Base-by-base conservation (phyloP, 208 protist genomes). In the Trypanosoma cruzi region DNA sequence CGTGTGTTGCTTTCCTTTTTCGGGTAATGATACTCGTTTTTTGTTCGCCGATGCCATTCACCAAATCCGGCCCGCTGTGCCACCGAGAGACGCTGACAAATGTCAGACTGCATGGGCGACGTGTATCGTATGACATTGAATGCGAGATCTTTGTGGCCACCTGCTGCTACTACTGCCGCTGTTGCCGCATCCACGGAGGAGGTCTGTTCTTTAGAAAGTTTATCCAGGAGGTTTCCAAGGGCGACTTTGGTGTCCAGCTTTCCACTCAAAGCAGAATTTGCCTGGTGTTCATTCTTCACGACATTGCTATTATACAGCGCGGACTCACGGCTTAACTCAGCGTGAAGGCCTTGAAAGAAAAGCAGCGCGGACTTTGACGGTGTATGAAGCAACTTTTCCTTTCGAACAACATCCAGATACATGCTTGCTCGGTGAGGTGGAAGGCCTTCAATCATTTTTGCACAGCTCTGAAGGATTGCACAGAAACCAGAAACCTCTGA, bases 391-490 rank as follows among this genome's bases (percentile, higher is more conserved):
- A 77, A 64, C 64, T 85, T 79, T 55, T 83, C 64, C 28, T 79
- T 73, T 16, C 29, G 8, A 8, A 87, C 65, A 16, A 89, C 64
- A 32, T 85, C 80, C 0, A 82, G 18, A 67, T 92, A 95, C 61
- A 81, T 65, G n/a, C 66, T 54, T 13, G 75, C 76, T 8, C 81
- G 72, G 5, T 77, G 55, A 24, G 72, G 31, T 8, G 82, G 86
- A 31, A 95, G 82, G 10, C 64, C 55, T 72, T 92, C 86, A 71
- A 95, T 71, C 63, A 89, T 68, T 8, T 76, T 76, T 29, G 77
- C 53, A 46, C 81, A 91, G 42, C 69, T 71, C 37, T 88, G 84
- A 58, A 95, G 68, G 34, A 78, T 77, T 14, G 79, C 67, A n/a
- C 64, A 70, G 52, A 88, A 88, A 18, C 67, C 55, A 20, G 68